These are phyloP conservation scores for Hypoxylon sp. DNA, from an alignment of 2,329 filamentous ascomycete species.

Conservation along the genomic window DNA sequence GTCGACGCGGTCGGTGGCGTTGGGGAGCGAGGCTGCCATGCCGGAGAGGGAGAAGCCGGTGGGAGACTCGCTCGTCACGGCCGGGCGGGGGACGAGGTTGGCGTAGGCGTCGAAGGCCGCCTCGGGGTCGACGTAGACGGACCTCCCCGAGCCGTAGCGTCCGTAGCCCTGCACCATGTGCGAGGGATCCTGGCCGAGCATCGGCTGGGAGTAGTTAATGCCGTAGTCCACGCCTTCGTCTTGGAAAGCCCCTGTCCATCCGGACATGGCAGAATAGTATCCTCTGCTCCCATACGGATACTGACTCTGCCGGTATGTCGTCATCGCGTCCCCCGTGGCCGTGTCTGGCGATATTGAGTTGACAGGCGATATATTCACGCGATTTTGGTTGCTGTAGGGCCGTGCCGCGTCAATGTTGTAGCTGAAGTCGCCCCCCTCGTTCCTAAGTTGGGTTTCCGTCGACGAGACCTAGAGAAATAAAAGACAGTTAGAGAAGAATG, in stretches of 20 bases:
- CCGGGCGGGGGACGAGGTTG: slow-evolving; percentile 49
- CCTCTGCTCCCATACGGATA: slow-evolving; percentile 46
- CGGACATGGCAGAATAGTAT: slow-evolving; percentile 48
- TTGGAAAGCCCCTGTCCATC: slow-evolving; percentile 48
- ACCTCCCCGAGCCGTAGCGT: slow-evolving; percentile 42
- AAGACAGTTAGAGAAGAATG: slow-evolving; percentile 28
- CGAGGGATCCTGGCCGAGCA: slow-evolving; percentile 47
- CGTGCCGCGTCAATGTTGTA: slow-evolving; percentile 50
- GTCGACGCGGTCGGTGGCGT: slow-evolving; percentile 39
- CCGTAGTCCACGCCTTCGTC: slow-evolving; percentile 51
- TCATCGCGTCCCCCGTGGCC: slow-evolving; percentile 45
- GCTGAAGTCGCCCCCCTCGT: slow-evolving; percentile 45
- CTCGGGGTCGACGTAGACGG: slow-evolving; percentile 50
- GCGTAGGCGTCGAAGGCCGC: slow-evolving; percentile 46
- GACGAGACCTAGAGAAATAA: slow-evolving; percentile 48
- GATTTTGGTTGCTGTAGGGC: slow-evolving; percentile 43
- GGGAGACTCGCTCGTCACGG: slow-evolving; percentile 44
- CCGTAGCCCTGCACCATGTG: slow-evolving; percentile 46
- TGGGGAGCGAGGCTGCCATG: slow-evolving; percentile 52
- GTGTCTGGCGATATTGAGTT: slow-evolving; percentile 46
- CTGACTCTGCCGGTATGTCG: slow-evolving; percentile 46
- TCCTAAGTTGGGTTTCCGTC: slow-evolving; percentile 48
- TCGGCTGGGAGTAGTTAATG: slow-evolving; percentile 47
- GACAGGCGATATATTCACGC: slow-evolving; percentile 42
- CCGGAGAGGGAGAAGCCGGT: slow-evolving; percentile 51